Percentiles rank a stretch among this genome's conserved stretches.
Evolutionary conservation across 1,284 basidiomycete species (phyloP).

Genomic region (Tylopilus orsonianus): DNA sequence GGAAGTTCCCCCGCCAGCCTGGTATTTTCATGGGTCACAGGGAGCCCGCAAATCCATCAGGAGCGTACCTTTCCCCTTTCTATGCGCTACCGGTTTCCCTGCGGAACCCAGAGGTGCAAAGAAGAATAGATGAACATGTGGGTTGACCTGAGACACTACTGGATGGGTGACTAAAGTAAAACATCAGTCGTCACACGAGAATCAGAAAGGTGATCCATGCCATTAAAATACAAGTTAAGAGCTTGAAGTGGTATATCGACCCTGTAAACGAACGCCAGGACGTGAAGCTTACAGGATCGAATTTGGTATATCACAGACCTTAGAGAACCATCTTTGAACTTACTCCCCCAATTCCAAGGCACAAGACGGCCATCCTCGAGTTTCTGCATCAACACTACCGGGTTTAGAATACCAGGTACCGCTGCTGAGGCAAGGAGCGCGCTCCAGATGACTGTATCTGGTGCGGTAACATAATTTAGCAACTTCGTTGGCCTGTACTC

Average conservation of each 20-base stretch:
- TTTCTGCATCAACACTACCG: constrained; percentile 94
- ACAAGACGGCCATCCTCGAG: constrained; percentile 77
- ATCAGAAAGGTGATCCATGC: constrained; percentile 33
- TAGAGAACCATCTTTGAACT: constrained; percentile 90
- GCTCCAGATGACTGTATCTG: constrained; percentile 82
- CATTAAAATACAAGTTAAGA: constrained; percentile 92
- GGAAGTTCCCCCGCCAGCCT: constrained; percentile 96
- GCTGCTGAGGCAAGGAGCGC: constrained; percentile 81
- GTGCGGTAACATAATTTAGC: constrained; percentile 94
- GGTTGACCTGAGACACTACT: constrained; percentile 95
- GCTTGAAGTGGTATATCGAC: constrained; percentile 95
- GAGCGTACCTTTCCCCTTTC: constrained; percentile 79
- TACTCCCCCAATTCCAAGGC: constrained; percentile 94
- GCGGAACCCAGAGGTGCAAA: constrained; percentile 94
- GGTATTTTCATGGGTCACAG: background rate
- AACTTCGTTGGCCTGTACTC: constrained; percentile 82
- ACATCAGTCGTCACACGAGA: background rate
- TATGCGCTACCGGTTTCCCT: constrained; percentile 89
- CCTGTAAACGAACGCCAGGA: constrained; percentile 33
- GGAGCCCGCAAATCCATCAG: background rate
- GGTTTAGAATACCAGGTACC: constrained; percentile 83
- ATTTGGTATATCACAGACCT: constrained; percentile 44
- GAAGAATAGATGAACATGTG: constrained; percentile 98
- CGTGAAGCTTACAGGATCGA: background rate
- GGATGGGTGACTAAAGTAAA: constrained; percentile 79